These are phyloP conservation scores for Spergularia marina DNA, from an alignment of 148 eudicot genomes.

Conservation along the genomic window DNA sequence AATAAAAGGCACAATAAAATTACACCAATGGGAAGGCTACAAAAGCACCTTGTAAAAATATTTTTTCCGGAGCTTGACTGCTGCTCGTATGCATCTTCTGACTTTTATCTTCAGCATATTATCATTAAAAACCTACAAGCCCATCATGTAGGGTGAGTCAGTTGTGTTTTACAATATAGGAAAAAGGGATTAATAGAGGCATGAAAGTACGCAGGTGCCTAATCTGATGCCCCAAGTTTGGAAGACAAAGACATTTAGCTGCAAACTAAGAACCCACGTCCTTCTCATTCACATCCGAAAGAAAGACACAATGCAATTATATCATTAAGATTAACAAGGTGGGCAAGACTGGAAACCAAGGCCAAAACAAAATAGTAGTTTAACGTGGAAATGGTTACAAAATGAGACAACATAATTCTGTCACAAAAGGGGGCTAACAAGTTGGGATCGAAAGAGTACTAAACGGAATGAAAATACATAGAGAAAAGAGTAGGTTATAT, in stretches of 20 bases:
- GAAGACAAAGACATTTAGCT: not conserved
- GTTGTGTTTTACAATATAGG: not conserved
- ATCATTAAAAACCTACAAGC: conserved; percentile 89
- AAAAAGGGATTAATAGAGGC: not conserved
- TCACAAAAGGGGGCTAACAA: too few species aligned
- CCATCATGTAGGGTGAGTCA: not conserved
- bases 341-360: too few species aligned
- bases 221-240: not conserved
- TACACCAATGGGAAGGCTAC: not conserved
- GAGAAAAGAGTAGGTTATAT: too few species aligned
- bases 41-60: conserved; percentile 81
- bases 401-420: too few species aligned
- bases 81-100: conserved; percentile 78
- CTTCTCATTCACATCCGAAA: too few species aligned
- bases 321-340: too few species aligned
- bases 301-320: too few species aligned
- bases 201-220: not conserved
- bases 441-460: too few species aligned
- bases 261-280: too few species aligned
- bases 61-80: conserved; percentile 90
- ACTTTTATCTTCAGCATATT: conserved; percentile 84
- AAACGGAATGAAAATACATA: too few species aligned
- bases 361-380: too few species aligned
- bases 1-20: not conserved
- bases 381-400: too few species aligned